Conservation (phyloP, 169 alveolate species). For the Pseudocohnilembus persalinus region DNA sequence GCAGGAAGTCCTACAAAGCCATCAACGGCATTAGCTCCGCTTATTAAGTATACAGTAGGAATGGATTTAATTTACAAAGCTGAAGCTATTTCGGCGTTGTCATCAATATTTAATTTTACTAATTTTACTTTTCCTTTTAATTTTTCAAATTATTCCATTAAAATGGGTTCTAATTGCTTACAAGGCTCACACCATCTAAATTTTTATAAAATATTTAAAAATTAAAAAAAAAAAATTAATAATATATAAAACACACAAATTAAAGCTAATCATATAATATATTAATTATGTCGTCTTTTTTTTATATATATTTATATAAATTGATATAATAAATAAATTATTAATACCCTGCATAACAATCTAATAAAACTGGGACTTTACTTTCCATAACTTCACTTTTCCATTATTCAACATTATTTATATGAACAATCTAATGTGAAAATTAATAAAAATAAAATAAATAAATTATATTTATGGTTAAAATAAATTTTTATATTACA, state of each 20-base stretch:
- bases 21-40: conserved; percentile 44
- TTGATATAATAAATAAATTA: background rate
- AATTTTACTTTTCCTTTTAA: conserved; percentile 41
- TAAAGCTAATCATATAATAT: too few species aligned
- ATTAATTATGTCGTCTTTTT: background rate
- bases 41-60: conserved; percentile 53
- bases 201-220: too few species aligned
- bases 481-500: background rate
- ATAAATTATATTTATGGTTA: background rate
- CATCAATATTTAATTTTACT: conserved; percentile 56
- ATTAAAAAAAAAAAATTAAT: too few species aligned
- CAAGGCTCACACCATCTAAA: conserved; percentile 60
- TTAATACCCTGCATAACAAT: conserved; percentile 58
- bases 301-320: background rate
- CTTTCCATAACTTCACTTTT: conserved; percentile 38
- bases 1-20: conserved; percentile 49
- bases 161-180: conserved; percentile 44
- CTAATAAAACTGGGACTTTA: conserved; percentile 50
- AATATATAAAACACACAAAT: too few species aligned
- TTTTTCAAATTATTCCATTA: conserved; percentile 30
- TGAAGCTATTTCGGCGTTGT: conserved; percentile 44
- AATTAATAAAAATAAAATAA: background rate
- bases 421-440: conserved; percentile 31
- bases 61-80: conserved; percentile 45
- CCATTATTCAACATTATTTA: conserved; percentile 36